phyloP scores from a whole-genome alignment of 768 basidiomycete species.

The Kwoniella sp. region DNA sequence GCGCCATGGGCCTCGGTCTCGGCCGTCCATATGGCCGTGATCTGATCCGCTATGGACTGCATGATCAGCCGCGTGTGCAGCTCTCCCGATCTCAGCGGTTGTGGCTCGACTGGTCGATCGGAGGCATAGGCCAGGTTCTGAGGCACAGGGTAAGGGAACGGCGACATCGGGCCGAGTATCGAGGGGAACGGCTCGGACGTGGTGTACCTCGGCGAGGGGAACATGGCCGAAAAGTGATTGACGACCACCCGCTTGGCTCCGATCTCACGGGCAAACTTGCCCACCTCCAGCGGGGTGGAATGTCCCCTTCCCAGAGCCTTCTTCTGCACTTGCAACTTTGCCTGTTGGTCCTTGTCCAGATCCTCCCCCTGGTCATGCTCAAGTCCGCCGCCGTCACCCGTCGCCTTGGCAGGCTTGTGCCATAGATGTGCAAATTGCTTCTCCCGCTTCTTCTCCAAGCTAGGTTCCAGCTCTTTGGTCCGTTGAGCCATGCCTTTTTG shows the following conservation, averaged over 20 bases:
- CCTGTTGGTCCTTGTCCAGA: background rate
- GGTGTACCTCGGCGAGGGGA: constrained; percentile 42
- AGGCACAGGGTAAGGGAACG: constrained; percentile 33
- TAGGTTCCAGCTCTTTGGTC: constrained; percentile 61
- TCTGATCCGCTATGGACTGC: constrained; percentile 43
- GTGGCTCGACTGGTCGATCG: constrained; percentile 11
- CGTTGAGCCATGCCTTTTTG: constrained; percentile 58
- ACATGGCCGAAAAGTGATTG: constrained; percentile 50
- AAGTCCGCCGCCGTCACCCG: too few species aligned
- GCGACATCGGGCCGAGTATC: constrained; percentile 31
- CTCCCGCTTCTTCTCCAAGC: constrained; percentile 37
- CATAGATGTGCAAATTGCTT: background rate
- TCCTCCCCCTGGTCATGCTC: too few species aligned
- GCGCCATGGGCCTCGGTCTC: background rate
- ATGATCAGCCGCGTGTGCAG: constrained; percentile 43
- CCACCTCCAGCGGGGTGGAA: constrained; percentile 46
- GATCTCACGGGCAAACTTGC: constrained; percentile 37
- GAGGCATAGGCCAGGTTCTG: background rate
- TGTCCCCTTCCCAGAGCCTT: constrained; percentile 46
- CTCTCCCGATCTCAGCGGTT: constrained; percentile 32
- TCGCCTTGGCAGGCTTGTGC: background rate
- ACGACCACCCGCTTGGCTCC: constrained; percentile 39
- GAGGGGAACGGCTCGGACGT: constrained; percentile 37
- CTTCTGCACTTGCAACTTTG: constrained; percentile 14
- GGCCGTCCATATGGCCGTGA: constrained; percentile 31